Evolutionary conservation across 306 rosid genomes (phyloP).

Genomic region (Datisca glomerata): DNA sequence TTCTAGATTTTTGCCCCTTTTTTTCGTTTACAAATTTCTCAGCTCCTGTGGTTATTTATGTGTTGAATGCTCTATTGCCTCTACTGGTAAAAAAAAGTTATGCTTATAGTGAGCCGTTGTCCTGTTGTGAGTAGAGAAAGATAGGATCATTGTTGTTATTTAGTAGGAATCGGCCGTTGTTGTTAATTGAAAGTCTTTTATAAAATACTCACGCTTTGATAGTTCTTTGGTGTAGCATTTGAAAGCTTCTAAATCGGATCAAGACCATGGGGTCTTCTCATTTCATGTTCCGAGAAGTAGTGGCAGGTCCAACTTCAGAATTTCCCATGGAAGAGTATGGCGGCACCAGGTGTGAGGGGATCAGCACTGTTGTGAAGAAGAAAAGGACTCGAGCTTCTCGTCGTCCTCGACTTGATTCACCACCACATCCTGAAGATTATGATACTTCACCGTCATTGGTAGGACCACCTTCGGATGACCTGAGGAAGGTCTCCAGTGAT

Average conservation of each 20-base stretch:
- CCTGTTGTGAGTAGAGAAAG: too few species aligned
- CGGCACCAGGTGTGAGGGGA: constrained; percentile 34
- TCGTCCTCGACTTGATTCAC: constrained; percentile 72
- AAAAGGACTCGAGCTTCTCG: constrained; percentile 83
- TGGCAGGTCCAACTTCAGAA: constrained; percentile 12
- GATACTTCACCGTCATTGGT: constrained; percentile 51
- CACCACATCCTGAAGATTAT: constrained; percentile 34
- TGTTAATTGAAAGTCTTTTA: not conserved
- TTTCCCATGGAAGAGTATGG: constrained; percentile 62
- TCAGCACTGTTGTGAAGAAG: constrained; percentile 54
- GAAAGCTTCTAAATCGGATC: too few species aligned
- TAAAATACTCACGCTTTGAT: not conserved
- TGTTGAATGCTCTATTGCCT: too few species aligned
- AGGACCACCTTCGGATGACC: constrained; percentile 59
- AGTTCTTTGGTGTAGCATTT: constrained; percentile 1
- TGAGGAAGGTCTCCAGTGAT: constrained; percentile 62
- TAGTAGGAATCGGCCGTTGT: too few species aligned
- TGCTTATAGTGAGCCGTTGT: too few species aligned
- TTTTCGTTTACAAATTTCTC: too few species aligned
- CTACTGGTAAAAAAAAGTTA: too few species aligned
- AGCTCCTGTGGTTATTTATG: too few species aligned
- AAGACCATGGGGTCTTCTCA: too few species aligned
- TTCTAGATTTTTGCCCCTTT: too few species aligned
- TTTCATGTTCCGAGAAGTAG: too few species aligned
- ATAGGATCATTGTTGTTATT: constrained; percentile 2